Percentiles rank a stretch among this genome's conserved stretches.
Evolutionary conservation across 116 monocot species (phyloP).

Genomic region (Cymodocea nodosa): DNA sequence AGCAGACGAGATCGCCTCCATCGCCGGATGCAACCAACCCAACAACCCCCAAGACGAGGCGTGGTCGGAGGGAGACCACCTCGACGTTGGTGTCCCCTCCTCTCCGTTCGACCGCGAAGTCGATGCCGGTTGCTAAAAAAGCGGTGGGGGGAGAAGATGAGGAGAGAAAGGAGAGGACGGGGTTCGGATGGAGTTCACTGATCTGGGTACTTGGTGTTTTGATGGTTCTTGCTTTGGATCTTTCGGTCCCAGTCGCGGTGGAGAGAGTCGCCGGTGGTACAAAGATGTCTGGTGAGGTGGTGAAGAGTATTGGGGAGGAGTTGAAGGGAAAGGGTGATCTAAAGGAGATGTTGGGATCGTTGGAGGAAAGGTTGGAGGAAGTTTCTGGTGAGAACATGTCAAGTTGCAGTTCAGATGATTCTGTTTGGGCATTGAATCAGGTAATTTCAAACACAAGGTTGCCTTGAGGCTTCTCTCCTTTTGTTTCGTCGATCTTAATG

Average conservation of each 20-base stretch:
- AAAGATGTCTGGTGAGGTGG: constrained; percentile 25
- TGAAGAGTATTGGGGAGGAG: constrained; percentile 24
- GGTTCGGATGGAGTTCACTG: constrained; percentile 4
- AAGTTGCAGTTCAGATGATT: constrained; percentile 38
- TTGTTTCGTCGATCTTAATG: background rate
- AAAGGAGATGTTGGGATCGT: constrained; percentile 17
- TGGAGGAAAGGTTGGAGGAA: constrained; percentile 26
- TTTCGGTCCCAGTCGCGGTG: constrained; percentile 14
- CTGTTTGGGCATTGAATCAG: constrained; percentile 52
- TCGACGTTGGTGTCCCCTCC: constrained; percentile 3
- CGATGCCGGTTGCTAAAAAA: constrained; percentile 11
- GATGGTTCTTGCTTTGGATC: constrained; percentile 24
- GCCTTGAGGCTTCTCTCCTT: background rate
- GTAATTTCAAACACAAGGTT: constrained; percentile 17
- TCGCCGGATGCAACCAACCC: constrained; percentile 12
- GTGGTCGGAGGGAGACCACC: background rate
- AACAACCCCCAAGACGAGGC: constrained; percentile 11
- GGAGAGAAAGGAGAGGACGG: background rate
- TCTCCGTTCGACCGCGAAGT: constrained; percentile 34
- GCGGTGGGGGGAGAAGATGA: background rate
- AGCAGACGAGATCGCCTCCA: background rate
- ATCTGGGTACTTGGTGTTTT: constrained; percentile 11
- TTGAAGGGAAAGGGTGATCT: constrained; percentile 11
- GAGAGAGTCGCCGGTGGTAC: constrained; percentile 18
- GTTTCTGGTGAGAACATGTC: constrained; percentile 16